Evolutionary conservation across 2,329 filamentous ascomycete genomes (phyloP).

Genomic region (Alternaria alternata): DNA sequence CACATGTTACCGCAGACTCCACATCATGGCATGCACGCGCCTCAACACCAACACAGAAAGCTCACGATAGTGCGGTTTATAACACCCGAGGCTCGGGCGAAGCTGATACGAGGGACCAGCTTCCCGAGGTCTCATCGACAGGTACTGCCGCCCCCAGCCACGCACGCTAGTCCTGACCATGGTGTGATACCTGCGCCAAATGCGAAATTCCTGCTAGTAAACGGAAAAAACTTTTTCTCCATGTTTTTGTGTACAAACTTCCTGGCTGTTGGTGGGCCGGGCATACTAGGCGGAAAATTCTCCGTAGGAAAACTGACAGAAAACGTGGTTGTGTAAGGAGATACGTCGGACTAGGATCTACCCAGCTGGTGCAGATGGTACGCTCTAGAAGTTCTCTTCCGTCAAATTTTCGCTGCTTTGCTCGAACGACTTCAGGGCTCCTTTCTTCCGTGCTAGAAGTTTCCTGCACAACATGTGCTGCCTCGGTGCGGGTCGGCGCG

Average conservation of each 20-base stretch:
- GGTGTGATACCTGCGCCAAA: neutral
- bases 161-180: neutral
- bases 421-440: constrained; percentile 2
- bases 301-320: neutral
- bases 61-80: constrained; percentile 9
- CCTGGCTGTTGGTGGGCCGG: constrained; percentile 1
- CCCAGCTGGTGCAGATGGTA: neutral
- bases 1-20: neutral
- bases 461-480: constrained; percentile 9
- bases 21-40: constrained; percentile 2
- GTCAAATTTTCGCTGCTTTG: constrained; percentile 1
- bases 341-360: neutral
- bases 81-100: constrained; percentile 12
- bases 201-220: neutral
- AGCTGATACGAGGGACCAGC: neutral
- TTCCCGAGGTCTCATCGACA: neutral
- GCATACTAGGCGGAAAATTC: constrained; percentile 10
- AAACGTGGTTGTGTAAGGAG: neutral
- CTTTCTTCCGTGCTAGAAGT: constrained; percentile 7
- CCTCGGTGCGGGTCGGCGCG: constrained; percentile 6
- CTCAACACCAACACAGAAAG: constrained; percentile 10
- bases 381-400: neutral
- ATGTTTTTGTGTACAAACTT: neutral
- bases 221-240: neutral
- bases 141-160: too few species aligned